These are phyloP conservation scores for Grosmannia serpens DNA, from an alignment of 2,329 filamentous ascomycete genomes.

Conservation along the genomic window DNA sequence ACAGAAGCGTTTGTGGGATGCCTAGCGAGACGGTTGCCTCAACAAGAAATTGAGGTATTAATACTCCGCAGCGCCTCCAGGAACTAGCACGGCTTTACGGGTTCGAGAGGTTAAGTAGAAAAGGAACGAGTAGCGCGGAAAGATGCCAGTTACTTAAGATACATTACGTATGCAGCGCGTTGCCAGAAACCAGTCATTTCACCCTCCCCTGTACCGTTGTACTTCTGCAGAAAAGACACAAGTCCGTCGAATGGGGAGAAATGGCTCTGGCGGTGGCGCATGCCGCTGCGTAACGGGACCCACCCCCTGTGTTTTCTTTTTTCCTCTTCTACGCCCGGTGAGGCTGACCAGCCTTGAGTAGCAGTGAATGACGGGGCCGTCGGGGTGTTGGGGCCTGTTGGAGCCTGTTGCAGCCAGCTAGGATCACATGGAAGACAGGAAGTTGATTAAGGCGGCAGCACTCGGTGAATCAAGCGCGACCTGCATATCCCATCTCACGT, in stretches of 20 bases:
- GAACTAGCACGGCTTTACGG: no score
- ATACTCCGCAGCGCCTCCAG: no score
- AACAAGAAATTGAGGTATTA: no score
- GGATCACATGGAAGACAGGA: background rate
- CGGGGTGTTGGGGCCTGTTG: no score
- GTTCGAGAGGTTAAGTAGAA: no score
- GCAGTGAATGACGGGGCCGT: background rate
- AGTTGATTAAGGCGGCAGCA: background rate
- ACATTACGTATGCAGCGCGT: background rate
- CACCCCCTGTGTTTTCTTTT: background rate
- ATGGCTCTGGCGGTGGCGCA: background rate
- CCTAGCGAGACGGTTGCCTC: background rate
- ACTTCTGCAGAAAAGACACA: background rate
- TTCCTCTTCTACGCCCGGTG: background rate
- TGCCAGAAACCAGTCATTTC: background rate
- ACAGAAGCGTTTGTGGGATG: background rate
- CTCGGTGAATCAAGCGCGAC: background rate
- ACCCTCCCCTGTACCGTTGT: background rate
- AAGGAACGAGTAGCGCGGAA: background rate
- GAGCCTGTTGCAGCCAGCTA: background rate
- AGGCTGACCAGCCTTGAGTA: slow-evolving; percentile 4
- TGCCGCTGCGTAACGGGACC: background rate
- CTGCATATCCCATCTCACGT: background rate
- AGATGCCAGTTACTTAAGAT: no score
- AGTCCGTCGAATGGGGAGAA: background rate